Evolutionary conservation across 1,284 basidiomycete genomes (phyloP), one percentile per base, ranked within the genome.

Genomic region (Leucoagaricus sp.): DNA sequence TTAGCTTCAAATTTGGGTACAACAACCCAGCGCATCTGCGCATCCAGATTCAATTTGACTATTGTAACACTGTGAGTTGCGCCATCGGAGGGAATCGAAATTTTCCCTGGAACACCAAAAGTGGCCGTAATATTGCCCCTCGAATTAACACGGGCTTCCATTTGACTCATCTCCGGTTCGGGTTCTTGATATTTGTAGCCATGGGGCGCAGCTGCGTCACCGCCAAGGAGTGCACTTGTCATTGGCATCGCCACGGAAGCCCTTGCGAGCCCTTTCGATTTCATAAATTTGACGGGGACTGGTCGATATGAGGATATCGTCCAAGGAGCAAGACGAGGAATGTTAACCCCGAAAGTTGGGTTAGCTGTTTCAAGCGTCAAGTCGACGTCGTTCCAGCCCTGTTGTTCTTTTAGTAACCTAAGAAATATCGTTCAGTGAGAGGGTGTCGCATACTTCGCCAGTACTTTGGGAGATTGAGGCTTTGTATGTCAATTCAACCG

Each of bases 401-500:
- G 41, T 25, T 17, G 12, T 33, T 33, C 31, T 33, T 33, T 4
- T 23, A 15, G 23, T 17, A 33, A 13, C 23, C 25, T 29, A 28
- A 50, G 8, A 17, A 13, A 36, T 12, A 9, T 21, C 13, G 8
- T 49, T 25, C 6, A 2, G n/a, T n/a, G n/a, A 4, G 17, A 34
- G 5, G 15, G n/a, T 33, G 23, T 10, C 48, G 17, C 21, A 3
- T 25, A 64, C 75, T 66, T 78, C 75, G 10, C 72, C 75, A 0
- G 74, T 76, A 33, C 55, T 59, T 49, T 76, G 75, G 2, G 52
- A 63, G 36, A 76, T 75, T 2, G 61, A 61, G 0, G 72, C 74
- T 58, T 78, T 77, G 60, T 77, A 77, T 1, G 69, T 62, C 8
- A 77, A 53, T 0, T 60, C 66, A 1, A 75, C 68, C 0, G 69